These are phyloP conservation scores for Parafenestella ontariensis DNA, from an alignment of 2,329 filamentous ascomycete genomes.

Conservation along the genomic window DNA sequence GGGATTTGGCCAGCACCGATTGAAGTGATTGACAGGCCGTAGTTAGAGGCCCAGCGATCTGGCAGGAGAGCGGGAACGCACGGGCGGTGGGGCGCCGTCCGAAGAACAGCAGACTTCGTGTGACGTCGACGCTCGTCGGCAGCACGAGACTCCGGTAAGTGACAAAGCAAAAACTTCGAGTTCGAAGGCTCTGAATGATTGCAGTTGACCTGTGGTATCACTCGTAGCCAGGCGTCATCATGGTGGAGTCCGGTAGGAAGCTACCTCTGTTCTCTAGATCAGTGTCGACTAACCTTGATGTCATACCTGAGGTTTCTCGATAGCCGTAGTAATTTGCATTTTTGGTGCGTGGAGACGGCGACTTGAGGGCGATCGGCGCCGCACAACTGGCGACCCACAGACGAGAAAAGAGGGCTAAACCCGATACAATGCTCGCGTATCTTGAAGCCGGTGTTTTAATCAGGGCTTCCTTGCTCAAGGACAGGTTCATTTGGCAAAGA, in stretches of 20 bases:
- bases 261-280: too few relatives aligned
- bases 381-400: too few relatives aligned
- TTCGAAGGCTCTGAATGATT: neutral
- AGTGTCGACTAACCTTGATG: neutral
- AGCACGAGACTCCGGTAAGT: neutral
- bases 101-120: constrained; percentile 1
- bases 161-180: constrained; percentile 11
- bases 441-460: neutral
- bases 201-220: too few relatives aligned
- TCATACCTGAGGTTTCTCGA: neutral
- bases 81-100: constrained; percentile 4
- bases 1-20: neutral
- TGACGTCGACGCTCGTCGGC: constrained; percentile 13
- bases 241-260: too few relatives aligned
- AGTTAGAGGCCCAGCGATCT: constrained; percentile 12
- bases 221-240: neutral
- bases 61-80: constrained; percentile 3
- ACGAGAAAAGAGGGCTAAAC: constrained; percentile 22
- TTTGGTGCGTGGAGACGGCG: constrained; percentile 6
- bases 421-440: constrained; percentile 20
- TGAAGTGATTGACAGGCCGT: constrained; percentile 4
- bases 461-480: constrained; percentile 4
- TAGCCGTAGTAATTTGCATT: constrained; percentile 5
- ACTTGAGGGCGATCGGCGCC: constrained; percentile 5
- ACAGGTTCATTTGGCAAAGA: neutral